Percentiles rank a stretch among this genome's conserved stretches.
phyloP scores from a whole-genome alignment of 129 eudicot genomes.

The Artemisia argyi region DNA sequence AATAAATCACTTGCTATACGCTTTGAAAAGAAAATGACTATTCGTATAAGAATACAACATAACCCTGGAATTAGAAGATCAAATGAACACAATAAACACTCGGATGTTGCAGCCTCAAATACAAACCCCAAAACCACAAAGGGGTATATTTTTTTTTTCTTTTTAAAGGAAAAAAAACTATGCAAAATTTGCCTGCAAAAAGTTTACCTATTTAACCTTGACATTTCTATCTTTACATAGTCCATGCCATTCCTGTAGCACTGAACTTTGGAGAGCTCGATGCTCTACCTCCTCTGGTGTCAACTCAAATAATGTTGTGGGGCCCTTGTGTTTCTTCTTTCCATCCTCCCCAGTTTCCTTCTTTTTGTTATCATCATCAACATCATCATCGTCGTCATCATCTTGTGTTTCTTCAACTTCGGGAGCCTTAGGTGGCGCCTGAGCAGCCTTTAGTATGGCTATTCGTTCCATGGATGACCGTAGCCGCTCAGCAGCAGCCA shows the following conservation, averaged over 20 bases:
- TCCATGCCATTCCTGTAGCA: constrained; percentile 88
- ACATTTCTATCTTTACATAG: constrained; percentile 77
- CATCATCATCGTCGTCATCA: constrained; percentile 37
- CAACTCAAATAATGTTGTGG: constrained; percentile 67
- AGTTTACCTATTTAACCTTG: constrained; percentile 43
- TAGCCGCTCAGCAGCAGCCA: constrained; percentile 79
- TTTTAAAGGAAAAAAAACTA: not conserved
- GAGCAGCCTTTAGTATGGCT: constrained; percentile 85
- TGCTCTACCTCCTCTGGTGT: constrained; percentile 92
- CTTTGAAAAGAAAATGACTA: not conserved
- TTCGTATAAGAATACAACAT: constrained; percentile 24
- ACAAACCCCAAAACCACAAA: constrained; percentile 19
- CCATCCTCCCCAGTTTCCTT: constrained; percentile 39
- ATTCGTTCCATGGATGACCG: constrained; percentile 83
- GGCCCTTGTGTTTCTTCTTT: constrained; percentile 60
- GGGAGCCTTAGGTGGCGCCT: constrained; percentile 67
- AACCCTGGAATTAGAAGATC: constrained; percentile 8
- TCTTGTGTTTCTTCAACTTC: constrained; percentile 53
- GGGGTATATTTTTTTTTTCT: constrained; percentile 5
- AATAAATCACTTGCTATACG: constrained; percentile 21
- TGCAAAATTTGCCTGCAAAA: constrained; percentile 30
- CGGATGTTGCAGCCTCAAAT: constrained; percentile 6
- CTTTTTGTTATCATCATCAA: constrained; percentile 32
- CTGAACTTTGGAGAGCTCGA: constrained; percentile 82
- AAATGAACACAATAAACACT: constrained; percentile 21